Conservation (phyloP, 768 basidiomycete species). For the Mycena capillaripes region DNA sequence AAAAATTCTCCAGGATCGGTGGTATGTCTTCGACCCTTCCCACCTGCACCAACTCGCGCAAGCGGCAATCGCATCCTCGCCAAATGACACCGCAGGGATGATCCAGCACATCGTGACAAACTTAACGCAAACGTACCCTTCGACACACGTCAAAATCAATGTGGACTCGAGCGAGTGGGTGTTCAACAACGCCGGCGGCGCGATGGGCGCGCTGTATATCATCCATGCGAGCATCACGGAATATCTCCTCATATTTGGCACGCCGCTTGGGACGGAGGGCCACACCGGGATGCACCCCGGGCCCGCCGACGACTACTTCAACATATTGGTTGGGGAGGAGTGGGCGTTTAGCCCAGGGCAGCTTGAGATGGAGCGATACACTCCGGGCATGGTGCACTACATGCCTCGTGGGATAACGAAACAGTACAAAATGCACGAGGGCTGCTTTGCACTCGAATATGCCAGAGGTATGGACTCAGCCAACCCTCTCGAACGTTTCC, state of each 20-base stretch:
- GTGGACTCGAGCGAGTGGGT: slow-evolving; percentile 88
- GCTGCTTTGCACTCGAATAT: slow-evolving; percentile 96
- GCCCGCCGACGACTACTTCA: slow-evolving; percentile 98
- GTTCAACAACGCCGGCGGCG: slow-evolving; percentile 97
- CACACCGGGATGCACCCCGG: slow-evolving; percentile 93
- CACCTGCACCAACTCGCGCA: slow-evolving; percentile 80
- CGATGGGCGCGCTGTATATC: slow-evolving; percentile 98
- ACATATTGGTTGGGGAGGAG: slow-evolving; percentile 94
- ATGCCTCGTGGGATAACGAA: slow-evolving; percentile 87
- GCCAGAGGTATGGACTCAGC: slow-evolving; percentile 76
- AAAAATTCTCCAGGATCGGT: slow-evolving; percentile 21
- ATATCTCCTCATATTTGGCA: slow-evolving; percentile 96
- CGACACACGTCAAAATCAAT: slow-evolving; percentile 67
- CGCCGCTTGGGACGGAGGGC: slow-evolving; percentile 96
- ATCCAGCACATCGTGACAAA: slow-evolving; percentile 86
- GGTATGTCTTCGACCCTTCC: slow-evolving; percentile 69
- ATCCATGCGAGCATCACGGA: slow-evolving; percentile 97
- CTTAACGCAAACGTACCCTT: slow-evolving; percentile 80
- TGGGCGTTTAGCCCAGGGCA: slow-evolving; percentile 92
- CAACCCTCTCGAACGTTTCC: background rate
- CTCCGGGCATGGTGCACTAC: slow-evolving; percentile 86
- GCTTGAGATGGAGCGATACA: slow-evolving; percentile 89
- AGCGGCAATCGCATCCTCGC: slow-evolving; percentile 70
- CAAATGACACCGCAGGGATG: slow-evolving; percentile 77
- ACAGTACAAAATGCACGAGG: slow-evolving; percentile 98